Base-by-base conservation (phyloP, 495 filamentous ascomycete genomes). In the Neurospora pannonica region DNA sequence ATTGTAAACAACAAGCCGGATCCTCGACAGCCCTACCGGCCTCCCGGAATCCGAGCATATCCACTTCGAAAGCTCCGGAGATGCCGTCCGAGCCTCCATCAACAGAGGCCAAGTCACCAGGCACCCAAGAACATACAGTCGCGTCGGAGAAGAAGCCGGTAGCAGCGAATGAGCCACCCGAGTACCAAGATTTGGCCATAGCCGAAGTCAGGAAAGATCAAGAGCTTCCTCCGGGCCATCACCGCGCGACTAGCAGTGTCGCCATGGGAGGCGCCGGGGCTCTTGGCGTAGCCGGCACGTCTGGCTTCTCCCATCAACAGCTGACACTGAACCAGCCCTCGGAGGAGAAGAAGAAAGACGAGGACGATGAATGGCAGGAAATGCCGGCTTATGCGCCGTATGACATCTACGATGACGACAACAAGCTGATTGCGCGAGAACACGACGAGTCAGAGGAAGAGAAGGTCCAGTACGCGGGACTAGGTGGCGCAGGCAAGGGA, bases 371-470 rank as follows among this genome's bases (percentile, higher is more conserved):
- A 72, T 99, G 96, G 96, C 92, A 97, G 83, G 85, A 87, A 3
- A 99, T 99, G 96, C 95, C 96, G 21, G 92, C 97, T 7, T 92
- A 92, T 74, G 96, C 94, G 8, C 91, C 93, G 21, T 93, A 94
- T 79, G 95, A 98, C 83, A 90, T 97, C 39, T 99, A 98, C 81
- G 93, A 99, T 80, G 96, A 99, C 76, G 91, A 97, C 77, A 93
- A 94, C 74, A 93, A 88, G 78, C 87, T 98, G 38, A 85, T 99
- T 74, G 96, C 95, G 9, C 88, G 88, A 40, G 94, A 94, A 60
- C 90, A 90, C 38, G 83, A 88, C 42, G 90, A 92, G 67, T 90
- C 90, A 1, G 92, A 91, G 73, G 89, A 92, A 24, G 89, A 91
- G 74, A 89, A 93, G 34, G 91, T 90, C 48, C 90, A 88, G 24